These are phyloP conservation scores for Solanum pinnatisectum DNA, from an alignment of 257 asterid genomes.

Conservation along the genomic window DNA sequence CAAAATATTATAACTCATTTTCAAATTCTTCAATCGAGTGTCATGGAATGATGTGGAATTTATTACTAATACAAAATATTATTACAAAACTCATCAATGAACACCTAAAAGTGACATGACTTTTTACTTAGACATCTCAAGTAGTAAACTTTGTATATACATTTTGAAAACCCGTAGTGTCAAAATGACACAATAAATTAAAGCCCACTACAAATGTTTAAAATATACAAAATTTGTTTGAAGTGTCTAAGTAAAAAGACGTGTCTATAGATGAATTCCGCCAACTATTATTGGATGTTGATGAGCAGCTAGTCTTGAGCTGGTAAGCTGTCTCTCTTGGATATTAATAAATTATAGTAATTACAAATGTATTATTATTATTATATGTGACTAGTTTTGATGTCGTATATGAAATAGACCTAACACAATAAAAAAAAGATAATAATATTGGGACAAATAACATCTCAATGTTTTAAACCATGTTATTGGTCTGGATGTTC, in stretches of 20 bases:
- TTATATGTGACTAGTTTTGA: not conserved
- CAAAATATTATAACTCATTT: not conserved
- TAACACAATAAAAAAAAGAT: not conserved
- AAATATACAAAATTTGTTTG: too few relatives aligned
- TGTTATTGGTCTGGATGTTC: not conserved
- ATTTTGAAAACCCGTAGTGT: too few relatives aligned
- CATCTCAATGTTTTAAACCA: not conserved
- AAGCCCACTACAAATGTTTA: too few relatives aligned
- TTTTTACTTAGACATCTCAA: too few relatives aligned
- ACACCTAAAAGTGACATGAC: too few relatives aligned
- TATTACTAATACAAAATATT: not conserved
- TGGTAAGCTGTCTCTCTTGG: not conserved
- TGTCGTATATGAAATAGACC: not conserved
- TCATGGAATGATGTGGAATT: not conserved
- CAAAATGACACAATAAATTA: too few relatives aligned
- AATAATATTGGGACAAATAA: not conserved
- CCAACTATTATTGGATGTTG: not conserved
- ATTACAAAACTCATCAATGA: too few relatives aligned
- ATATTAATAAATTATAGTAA: not conserved
- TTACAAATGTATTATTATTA: not conserved
- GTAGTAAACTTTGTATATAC: too few relatives aligned
- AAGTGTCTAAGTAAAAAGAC: too few relatives aligned
- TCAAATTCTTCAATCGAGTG: not conserved
- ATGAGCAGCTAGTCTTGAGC: not conserved
- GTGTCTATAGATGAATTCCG: too few relatives aligned